Base-by-base conservation (phyloP, 306 rosid species). In the Prinsepia uniflora region DNA sequence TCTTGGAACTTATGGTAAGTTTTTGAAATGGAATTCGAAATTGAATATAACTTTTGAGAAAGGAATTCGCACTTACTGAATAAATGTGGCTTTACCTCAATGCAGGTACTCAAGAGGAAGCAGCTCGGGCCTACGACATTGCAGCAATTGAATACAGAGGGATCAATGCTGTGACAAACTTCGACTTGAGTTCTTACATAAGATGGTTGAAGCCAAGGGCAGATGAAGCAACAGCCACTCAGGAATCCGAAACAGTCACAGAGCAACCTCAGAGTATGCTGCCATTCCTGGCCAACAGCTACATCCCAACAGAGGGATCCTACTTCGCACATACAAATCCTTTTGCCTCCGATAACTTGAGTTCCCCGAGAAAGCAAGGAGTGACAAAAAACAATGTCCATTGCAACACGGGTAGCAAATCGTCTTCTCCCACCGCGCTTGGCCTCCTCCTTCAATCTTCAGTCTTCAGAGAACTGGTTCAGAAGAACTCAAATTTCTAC, bases 131-230 rank as follows among this genome's bases (percentile, higher is more conserved):
- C 47, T 92, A 92, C 36, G 96, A 92, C 77, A 85, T 86, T 74
- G 98, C 98, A 1, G 96, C 98, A 65, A 92, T 92, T 49, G 98
- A 92, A 70, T 92, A 89, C 76, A 80, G 96, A 80, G 96, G 98
- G 54, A 79, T 85, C 74, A 87, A 92, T 76, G 98, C 92, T 6
- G 92, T 92, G 54, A 92, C 98, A 24, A 92, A 92, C 83, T 92
- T 92, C 59, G 96, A 90, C 79, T 75, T 88, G 81, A 92, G 92
- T 53, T 83, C 80, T 50, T 86, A 90, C 82, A 88, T 92, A 78
- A 85, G 86, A 78, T 88, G 96, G 96, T 75, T 90, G 34, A 92
- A 88, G 82, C 96, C 96, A 42, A 66, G 66, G 59, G 73, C 60
- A 58, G 79, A 19, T 50, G 46, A 44, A 39, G 48, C 65, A 8